A percentile compares a stretch with the other conserved stretches of the same genome.
These are phyloP conservation scores for Sporodiniella umbellata DNA, from an alignment of 371 early-diverging fungal genomes.

Conservation along the genomic window DNA sequence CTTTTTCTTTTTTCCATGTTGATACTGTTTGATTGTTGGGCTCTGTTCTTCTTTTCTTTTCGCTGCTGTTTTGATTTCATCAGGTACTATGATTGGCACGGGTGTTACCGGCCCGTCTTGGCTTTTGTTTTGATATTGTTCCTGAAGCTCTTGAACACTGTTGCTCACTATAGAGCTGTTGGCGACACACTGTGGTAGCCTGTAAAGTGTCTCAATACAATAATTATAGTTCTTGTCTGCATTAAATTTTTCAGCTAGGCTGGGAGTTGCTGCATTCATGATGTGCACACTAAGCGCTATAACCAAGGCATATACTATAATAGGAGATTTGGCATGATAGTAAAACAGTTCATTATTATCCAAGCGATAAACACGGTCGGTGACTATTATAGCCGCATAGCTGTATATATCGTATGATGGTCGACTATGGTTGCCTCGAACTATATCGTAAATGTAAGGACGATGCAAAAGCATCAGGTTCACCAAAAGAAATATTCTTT, in stretches of 20 bases:
- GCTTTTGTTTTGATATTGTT: not conserved
- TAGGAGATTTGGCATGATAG: slow-evolving; percentile 38
- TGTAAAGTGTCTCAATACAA: slow-evolving; percentile 9
- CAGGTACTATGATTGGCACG: not conserved
- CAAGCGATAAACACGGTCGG: slow-evolving; percentile 22
- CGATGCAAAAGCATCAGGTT: slow-evolving; percentile 39
- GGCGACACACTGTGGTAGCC: slow-evolving; percentile 11
- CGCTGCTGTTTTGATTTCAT: not conserved
- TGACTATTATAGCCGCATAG: slow-evolving; percentile 36
- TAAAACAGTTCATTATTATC: slow-evolving; percentile 14
- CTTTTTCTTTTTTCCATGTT: not conserved
- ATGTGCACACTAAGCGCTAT: slow-evolving; percentile 42
- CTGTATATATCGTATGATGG: slow-evolving; percentile 40
- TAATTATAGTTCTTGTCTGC: slow-evolving; percentile 22
- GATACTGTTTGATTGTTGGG: not conserved
- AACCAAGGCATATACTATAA: slow-evolving; percentile 32
- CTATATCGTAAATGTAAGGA: slow-evolving; percentile 33
- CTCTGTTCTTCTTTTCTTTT: not conserved
- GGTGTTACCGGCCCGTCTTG: not conserved
- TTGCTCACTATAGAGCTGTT: slow-evolving; percentile 5
- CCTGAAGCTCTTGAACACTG: slow-evolving; percentile 9
- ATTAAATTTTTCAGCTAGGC: slow-evolving; percentile 15
- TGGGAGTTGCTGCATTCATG: slow-evolving; percentile 29
- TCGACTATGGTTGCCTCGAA: slow-evolving; percentile 10
- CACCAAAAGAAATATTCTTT: slow-evolving; percentile 18